phyloP scores from a whole-genome alignment of 805 yeast species.

The Metschnikowia arizonensis region DNA sequence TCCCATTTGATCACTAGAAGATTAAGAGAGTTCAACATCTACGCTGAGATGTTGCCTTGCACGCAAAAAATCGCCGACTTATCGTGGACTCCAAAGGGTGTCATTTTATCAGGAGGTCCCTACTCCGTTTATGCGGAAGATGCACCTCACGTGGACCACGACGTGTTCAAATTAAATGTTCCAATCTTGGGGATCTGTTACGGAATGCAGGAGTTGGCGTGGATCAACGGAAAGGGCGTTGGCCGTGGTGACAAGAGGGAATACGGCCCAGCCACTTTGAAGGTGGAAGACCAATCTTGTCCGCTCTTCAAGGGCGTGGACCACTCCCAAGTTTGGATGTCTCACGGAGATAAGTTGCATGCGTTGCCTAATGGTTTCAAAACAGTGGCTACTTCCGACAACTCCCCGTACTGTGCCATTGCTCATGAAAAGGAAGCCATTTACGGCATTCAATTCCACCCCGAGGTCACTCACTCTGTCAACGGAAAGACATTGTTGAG shows the following conservation, averaged over 20 bases:
- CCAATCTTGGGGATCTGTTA: slow-evolving; percentile 97
- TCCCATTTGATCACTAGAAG: slow-evolving; percentile 96
- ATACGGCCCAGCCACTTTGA: slow-evolving; percentile 92
- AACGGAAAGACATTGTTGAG: slow-evolving; percentile 83
- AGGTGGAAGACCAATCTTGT: slow-evolving; percentile 62
- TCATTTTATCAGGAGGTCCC: slow-evolving; percentile 95
- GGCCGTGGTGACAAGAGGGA: slow-evolving; percentile 96
- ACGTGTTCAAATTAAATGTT: slow-evolving; percentile 81
- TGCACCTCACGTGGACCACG: slow-evolving; percentile 97
- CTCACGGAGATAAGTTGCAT: slow-evolving; percentile 94
- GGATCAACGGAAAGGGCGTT: slow-evolving; percentile 93
- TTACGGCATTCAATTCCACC: slow-evolving; percentile 97
- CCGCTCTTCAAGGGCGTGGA: slow-evolving; percentile 84
- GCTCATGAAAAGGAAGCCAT: slow-evolving; percentile 68
- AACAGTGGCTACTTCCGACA: slow-evolving; percentile 84
- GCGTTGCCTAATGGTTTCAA: slow-evolving; percentile 87
- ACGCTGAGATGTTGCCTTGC: slow-evolving; percentile 99
- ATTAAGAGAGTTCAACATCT: slow-evolving; percentile 94
- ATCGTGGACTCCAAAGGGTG: slow-evolving; percentile 93
- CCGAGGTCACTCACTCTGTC: slow-evolving; percentile 95
- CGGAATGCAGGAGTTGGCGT: slow-evolving; percentile 98
- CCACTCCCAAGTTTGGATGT: slow-evolving; percentile 98
- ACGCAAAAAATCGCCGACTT: slow-evolving; percentile 94
- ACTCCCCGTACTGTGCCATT: slow-evolving; percentile 95
- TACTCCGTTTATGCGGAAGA: slow-evolving; percentile 94